phyloP scores from a whole-genome alignment of 2,329 filamentous ascomycete species.

The Colletotrichum agaves region DNA sequence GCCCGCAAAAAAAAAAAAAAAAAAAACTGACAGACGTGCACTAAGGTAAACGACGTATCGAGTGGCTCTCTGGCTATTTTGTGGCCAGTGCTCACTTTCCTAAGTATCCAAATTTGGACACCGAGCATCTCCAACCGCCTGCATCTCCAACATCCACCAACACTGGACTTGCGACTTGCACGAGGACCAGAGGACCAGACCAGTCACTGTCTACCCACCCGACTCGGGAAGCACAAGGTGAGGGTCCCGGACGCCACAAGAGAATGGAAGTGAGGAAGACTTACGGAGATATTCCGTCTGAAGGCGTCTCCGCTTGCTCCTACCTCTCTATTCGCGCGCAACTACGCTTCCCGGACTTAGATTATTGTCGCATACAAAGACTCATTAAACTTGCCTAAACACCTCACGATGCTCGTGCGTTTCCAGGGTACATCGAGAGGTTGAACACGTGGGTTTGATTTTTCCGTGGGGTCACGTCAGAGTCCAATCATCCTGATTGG shows the following conservation, averaged over 20 bases:
- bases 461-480: conserved; percentile 2
- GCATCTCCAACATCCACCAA: conserved; percentile 15
- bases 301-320: neutral
- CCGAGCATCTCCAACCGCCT: neutral
- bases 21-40: neutral
- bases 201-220: conserved; percentile 1
- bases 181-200: neutral
- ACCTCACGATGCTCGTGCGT: neutral
- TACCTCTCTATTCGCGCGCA: neutral
- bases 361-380: neutral
- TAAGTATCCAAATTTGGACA: neutral
- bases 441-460: conserved; percentile 25
- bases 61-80: neutral
- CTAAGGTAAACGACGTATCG: neutral
- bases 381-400: neutral
- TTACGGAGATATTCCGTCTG: neutral
- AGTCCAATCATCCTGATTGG: neutral
- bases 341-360: neutral
- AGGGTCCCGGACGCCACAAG: neutral
- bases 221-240: neutral
- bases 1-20: neutral
- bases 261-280: neutral
- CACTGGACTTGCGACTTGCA: neutral
- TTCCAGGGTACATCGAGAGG: neutral
- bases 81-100: neutral